Evolutionary conservation across 2,329 filamentous ascomycete species (phyloP), one percentile per base, ranked within the genome.

Genomic region (Cryphonectria carpinicola): DNA sequence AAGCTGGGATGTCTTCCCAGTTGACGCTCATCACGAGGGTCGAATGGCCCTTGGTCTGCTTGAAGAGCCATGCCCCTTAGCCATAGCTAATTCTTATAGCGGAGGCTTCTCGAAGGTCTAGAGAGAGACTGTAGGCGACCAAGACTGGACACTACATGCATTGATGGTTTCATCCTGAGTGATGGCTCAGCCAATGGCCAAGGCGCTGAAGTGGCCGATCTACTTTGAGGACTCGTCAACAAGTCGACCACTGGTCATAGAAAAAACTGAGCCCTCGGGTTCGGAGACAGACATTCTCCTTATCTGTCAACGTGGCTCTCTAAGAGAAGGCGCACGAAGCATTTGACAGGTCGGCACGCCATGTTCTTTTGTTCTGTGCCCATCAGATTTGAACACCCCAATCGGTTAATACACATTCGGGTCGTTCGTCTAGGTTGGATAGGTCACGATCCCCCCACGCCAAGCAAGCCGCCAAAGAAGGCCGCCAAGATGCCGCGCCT

Each of bases 21-120:
- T 49, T 49, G 19, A 10, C 46, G 46, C 28, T 82, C 73, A 86
- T 78, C 73, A 86, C 77, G n/a, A 83, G 71, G 39, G 76, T 74
- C 2, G 79, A 75, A 14, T 80, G 79, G 68, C 83, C 77, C 61
- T 81, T 79, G 70, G 79, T 63, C 73, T 82, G 80, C 56, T 78
- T 76, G 71, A 81, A 79, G 46, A 81, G 72, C 52, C 74, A 77
- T 3, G 76, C 76, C 35, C 79, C 78, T 56, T 25, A 56, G 49
- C 11, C 28, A 56, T 28, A 56, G 14, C 25, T 56, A 13, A 32
- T 5, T 19, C 7, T 1, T 4, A 56, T 13, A 25, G 25, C 25
- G n/a, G 13, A 54, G 52, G 8, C 52, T 13, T 54, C 28, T 80
- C 79, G 56, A 76, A 77, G 62, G 77, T 25, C 52, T 28, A 25